Conservation (phyloP, 805 yeast species). For the Jamesozyma spencerorum region DNA sequence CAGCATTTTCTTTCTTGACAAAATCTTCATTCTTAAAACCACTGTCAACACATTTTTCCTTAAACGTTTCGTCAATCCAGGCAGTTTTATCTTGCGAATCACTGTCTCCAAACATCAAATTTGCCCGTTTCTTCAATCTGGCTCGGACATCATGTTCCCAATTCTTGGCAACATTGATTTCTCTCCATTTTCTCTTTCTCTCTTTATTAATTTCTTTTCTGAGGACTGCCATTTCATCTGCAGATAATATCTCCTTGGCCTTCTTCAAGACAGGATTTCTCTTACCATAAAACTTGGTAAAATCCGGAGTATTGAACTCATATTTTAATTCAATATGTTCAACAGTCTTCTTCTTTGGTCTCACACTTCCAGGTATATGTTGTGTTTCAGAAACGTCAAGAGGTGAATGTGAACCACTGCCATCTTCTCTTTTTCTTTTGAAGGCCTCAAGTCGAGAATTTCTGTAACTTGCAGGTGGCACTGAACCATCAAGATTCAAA, state of each 20-base stretch:
- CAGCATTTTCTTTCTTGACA: constrained; percentile 5
- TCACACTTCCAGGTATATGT: neutral
- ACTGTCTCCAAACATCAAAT: constrained; percentile 50
- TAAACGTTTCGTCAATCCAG: constrained; percentile 74
- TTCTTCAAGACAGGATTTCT: constrained; percentile 17
- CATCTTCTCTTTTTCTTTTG: neutral
- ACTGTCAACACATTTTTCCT: constrained; percentile 34
- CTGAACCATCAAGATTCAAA: constrained; percentile 25
- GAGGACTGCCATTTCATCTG: constrained; percentile 15
- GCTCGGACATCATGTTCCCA: constrained; percentile 81
- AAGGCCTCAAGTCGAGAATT: neutral
- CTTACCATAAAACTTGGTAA: constrained; percentile 12
- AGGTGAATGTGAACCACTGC: neutral
- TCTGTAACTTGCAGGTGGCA: constrained; percentile 14
- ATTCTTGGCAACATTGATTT: constrained; percentile 63
- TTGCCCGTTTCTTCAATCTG: constrained; percentile 68
- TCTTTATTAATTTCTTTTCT: constrained; percentile 25
- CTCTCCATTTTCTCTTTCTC: constrained; percentile 30
- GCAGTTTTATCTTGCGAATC: constrained; percentile 45
- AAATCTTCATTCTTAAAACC: constrained; percentile 4
- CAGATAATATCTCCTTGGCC: constrained; percentile 15
- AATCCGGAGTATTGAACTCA: constrained; percentile 17
- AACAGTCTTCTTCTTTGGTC: neutral
- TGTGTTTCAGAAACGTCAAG: neutral
- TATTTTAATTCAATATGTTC: neutral